These are phyloP conservation scores for Aegilops longissima DNA, from an alignment of 176 grass and related monocot genomes.

Conservation along the genomic window DNA sequence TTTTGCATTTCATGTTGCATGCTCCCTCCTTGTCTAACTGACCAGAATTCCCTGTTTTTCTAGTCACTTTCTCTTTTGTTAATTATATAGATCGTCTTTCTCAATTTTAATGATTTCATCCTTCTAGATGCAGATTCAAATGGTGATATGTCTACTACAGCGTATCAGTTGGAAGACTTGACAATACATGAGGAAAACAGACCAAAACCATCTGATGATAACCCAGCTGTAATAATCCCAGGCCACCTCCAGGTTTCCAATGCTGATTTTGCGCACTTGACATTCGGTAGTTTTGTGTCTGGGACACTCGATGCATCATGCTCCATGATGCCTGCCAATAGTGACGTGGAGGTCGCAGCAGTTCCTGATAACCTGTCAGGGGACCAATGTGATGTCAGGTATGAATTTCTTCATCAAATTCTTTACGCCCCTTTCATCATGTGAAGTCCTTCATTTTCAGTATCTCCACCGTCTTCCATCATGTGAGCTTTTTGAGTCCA, in stretches of 20 bases:
- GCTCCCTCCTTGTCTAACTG: neutral
- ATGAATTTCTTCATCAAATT: constrained; percentile 17
- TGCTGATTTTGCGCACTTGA: constrained; percentile 61
- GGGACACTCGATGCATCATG: constrained; percentile 61
- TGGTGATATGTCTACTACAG: constrained; percentile 39
- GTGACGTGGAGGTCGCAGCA: constrained; percentile 37
- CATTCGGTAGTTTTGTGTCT: constrained; percentile 81
- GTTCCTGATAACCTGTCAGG: constrained; percentile 39
- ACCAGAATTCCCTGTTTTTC: constrained; percentile 4
- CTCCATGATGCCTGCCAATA: constrained; percentile 35
- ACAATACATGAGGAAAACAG: constrained; percentile 41
- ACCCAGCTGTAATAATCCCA: constrained; percentile 79
- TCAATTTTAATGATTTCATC: neutral
- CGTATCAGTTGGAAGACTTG: constrained; percentile 41
- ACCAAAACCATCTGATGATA: constrained; percentile 51
- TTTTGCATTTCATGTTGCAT: constrained; percentile 19
- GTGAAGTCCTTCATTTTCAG: constrained; percentile 37
- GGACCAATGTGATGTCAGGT: constrained; percentile 49
- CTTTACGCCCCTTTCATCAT: neutral
- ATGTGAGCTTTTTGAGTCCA: neutral
- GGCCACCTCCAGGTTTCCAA: constrained; percentile 73
- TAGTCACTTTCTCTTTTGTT: neutral
- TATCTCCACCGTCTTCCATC: neutral
- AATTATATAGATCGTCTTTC: neutral
- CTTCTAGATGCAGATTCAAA: constrained; percentile 37